Evolutionary conservation across 176 grass and related monocot species (phyloP), one percentile per base, ranked within the genome.

Genomic region (Microstegium vimineum): DNA sequence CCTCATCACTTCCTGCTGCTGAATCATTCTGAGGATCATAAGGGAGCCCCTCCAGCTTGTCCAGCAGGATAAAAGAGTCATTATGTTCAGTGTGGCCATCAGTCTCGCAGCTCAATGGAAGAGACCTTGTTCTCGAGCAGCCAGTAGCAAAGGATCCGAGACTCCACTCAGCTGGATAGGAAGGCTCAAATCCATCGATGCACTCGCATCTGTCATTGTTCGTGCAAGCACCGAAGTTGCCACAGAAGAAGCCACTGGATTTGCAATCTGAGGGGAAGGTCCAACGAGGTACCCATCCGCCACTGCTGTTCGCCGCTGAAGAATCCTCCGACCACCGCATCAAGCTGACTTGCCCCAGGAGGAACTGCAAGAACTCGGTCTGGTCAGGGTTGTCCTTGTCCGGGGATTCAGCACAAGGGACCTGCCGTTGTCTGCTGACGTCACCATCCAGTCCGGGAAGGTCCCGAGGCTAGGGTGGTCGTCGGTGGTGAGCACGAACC

Each of bases 381-480:
- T 36, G 18, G 12, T 67, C 67, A 35, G 62, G 28, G 12, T 4
- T 51, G n/a, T n/a, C n/a, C n/a, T n/a, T n/a, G 14, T 28, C 33
- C 23, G 0, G 25, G 0, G 40, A 46, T 72, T 89, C 22, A 87
- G 65, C 62, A 86, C 14, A 61, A 86, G 72, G 1, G 76, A 83
- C 38, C 22, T 71, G 31, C 49, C 80, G 25, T 66, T 78, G 17
- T 84, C 87, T 3, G 60, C 69, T 3, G 64, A 62, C 11, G 57
- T 49, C 46, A 86, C 66, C 87, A 83, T 90, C 87, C 87, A 90
- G 5, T 93, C 81, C 30, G 87, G 81, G 85, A 87, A 90, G 37
- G 36, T 35, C 6, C 73, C 77, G 17, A 57, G 33, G 17, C 7
- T 14, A n/a, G n/a, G n/a, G 1, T 32, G 59, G 10, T 71, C 71